Conservation (phyloP, 78 protist species). For the Dictyostelium firmibasis region DNA sequence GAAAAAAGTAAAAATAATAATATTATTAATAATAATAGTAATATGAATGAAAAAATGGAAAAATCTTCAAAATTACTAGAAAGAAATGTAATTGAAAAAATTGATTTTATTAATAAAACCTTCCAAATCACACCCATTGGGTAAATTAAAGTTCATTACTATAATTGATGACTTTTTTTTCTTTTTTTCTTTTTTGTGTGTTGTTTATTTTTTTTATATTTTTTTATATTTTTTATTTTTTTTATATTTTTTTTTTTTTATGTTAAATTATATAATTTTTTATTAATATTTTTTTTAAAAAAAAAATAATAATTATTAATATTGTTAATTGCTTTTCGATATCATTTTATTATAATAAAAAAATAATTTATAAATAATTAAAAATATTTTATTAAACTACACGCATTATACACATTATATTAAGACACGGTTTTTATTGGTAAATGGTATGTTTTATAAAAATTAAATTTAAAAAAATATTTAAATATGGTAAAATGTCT, state of each 20-base stretch:
- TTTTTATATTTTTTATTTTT: not conserved
- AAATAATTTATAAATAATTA: no score
- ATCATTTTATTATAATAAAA: not conserved
- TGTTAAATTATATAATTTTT: no score
- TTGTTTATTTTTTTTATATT: not conserved
- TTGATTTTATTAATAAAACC: not conserved
- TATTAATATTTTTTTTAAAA: no score
- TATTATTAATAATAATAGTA: not conserved
- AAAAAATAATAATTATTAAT: no score
- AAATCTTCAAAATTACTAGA: constrained; percentile 16
- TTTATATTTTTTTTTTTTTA: not conserved
- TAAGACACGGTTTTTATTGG: not conserved
- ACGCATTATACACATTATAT: no score
- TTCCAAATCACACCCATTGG: constrained; percentile 9
- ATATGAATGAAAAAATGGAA: not conserved
- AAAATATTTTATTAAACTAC: not conserved
- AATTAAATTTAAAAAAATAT: not conserved
- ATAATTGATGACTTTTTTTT: not conserved
- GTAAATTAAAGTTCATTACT: not conserved
- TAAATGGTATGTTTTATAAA: not conserved
- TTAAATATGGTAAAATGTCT: not conserved
- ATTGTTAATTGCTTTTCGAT: not conserved
- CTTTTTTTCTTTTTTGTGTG: no score
- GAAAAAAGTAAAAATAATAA: not conserved
- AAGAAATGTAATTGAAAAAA: constrained; percentile 12